These are phyloP conservation scores for Capsicum pubescens DNA, from an alignment of 257 asterid genomes.

Conservation along the genomic window DNA sequence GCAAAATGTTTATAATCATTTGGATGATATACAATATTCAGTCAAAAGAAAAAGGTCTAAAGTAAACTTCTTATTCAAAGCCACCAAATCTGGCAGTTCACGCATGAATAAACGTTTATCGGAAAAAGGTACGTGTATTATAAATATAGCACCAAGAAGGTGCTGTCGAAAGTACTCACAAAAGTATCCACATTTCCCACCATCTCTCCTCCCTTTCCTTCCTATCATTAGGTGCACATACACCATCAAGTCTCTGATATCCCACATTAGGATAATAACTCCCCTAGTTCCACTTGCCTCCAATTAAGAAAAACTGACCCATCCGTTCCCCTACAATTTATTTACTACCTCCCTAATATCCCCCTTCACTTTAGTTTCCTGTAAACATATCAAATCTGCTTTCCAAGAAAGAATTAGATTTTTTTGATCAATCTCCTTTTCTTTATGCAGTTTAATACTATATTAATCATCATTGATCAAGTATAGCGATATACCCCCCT, in stretches of 20 bases:
- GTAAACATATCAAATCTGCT: background rate
- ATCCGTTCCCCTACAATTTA: background rate
- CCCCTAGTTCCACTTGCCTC: background rate
- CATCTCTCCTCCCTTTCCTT: background rate
- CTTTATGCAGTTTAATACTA: background rate
- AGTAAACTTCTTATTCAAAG: slow-evolving; percentile 20
- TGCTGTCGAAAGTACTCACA: background rate
- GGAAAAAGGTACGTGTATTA: background rate
- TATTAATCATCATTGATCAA: background rate
- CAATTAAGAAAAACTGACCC: background rate
- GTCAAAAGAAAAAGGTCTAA: slow-evolving; percentile 8
- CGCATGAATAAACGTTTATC: slow-evolving; percentile 10
- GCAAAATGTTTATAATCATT: background rate
- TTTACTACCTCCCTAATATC: background rate
- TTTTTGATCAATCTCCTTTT: background rate
- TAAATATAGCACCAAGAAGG: slow-evolving; percentile 10
- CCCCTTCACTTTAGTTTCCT: slow-evolving; percentile 3
- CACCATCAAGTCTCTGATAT: background rate
- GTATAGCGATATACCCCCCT: background rate
- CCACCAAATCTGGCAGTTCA: slow-evolving; percentile 19
- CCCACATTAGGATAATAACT: background rate
- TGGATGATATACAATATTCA: slow-evolving; percentile 13
- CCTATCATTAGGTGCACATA: background rate
- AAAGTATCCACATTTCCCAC: background rate
- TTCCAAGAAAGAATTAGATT: background rate